A percentile compares a stretch with the other conserved stretches of the same genome.
Conservation (phyloP, 2,329 filamentous ascomycete species). For the Cladosporium velox region DNA sequence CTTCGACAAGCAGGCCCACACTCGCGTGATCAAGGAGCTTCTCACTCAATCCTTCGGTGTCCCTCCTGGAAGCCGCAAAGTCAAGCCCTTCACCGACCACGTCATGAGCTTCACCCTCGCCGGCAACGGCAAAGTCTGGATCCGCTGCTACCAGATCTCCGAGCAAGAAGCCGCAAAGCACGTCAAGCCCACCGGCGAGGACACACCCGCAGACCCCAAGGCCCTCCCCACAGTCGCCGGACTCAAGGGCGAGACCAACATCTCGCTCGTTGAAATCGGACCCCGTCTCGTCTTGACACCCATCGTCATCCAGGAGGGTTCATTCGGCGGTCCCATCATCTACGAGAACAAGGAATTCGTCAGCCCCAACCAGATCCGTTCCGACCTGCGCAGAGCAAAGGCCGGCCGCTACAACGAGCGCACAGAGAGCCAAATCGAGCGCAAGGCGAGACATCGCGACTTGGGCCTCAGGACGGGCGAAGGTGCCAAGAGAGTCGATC, state of each 20-base stretch:
- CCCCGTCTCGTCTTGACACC: constrained; percentile 91
- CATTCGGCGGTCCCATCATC: constrained; percentile 93
- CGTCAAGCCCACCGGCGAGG: constrained; percentile 38
- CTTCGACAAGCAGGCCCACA: constrained; percentile 71
- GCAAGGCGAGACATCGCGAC: constrained; percentile 71
- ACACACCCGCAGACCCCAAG: constrained; percentile 44
- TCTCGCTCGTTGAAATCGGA: constrained; percentile 88
- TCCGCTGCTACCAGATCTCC: constrained; percentile 89
- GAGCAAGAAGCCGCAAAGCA: constrained; percentile 69
- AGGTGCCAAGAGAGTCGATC: constrained; percentile 63
- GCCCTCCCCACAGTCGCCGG: constrained; percentile 42
- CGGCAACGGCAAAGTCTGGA: constrained; percentile 87
- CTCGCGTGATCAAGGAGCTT: constrained; percentile 83
- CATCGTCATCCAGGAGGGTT: constrained; percentile 91
- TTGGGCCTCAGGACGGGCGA: constrained; percentile 73
- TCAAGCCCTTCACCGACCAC: constrained; percentile 94
- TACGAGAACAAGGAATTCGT: constrained; percentile 99
- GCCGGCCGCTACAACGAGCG: constrained; percentile 76
- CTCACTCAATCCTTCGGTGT: constrained; percentile 90
- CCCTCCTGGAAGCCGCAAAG: constrained; percentile 80
- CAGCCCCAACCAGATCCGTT: constrained; percentile 88
- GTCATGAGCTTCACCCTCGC: constrained; percentile 90
- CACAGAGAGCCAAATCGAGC: constrained; percentile 71
- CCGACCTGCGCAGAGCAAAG: constrained; percentile 75
- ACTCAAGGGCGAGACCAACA: constrained; percentile 63